Evolutionary conservation across 208 protist genomes (phyloP).

Genomic region (Leishmania tropica): DNA sequence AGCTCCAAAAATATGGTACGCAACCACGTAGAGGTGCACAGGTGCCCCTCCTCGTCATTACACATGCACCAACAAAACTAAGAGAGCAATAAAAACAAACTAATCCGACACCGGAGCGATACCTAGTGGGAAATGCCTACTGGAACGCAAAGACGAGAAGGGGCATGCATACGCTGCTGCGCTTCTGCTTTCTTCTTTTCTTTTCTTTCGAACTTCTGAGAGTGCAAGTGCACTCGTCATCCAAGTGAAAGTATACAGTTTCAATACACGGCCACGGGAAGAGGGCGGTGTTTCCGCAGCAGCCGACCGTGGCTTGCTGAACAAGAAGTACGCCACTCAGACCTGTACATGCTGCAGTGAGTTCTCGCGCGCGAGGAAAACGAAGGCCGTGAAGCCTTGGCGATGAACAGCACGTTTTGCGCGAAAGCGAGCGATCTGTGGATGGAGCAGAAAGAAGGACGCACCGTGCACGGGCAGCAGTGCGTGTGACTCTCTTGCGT

Average conservation of each 20-base stretch:
- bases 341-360: neutral
- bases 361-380: neutral
- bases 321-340: neutral
- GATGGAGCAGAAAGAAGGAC: neutral
- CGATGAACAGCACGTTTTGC: neutral
- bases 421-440: neutral
- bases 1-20: neutral
- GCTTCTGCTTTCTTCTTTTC: neutral
- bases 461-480: neutral
- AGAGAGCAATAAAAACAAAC: conserved; percentile 18
- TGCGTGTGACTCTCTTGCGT: neutral
- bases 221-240: neutral
- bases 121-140: neutral
- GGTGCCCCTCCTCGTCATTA: neutral
- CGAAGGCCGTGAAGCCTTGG: neutral
- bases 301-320: neutral
- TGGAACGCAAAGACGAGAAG: neutral
- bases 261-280: neutral
- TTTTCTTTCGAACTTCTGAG: neutral
- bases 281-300: neutral
- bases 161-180: neutral
- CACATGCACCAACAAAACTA: neutral
- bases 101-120: neutral
- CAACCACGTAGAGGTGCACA: neutral
- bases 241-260: neutral